Conservation (phyloP, 2,329 filamentous ascomycete genomes). For the Paracoccidioides lutzii region DNA sequence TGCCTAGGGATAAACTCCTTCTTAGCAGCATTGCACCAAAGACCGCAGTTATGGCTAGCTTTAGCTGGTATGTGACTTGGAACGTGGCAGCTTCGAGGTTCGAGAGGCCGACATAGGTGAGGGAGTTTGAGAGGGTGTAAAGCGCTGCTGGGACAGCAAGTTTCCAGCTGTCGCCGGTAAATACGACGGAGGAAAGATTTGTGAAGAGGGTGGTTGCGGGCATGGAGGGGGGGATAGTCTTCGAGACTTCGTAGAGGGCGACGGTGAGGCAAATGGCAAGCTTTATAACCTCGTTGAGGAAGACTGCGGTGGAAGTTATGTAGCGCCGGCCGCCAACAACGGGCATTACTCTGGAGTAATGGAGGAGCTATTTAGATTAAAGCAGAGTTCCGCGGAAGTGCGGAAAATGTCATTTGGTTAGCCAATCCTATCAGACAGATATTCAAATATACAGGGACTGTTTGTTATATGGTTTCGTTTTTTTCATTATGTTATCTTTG, state of each 20-base stretch:
- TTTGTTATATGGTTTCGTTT: too few relatives aligned
- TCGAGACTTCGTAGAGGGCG: constrained; percentile 75
- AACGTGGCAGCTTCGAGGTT: constrained; percentile 89
- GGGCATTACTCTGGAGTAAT: constrained; percentile 94
- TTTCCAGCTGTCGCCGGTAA: constrained; percentile 89
- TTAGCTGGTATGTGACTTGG: constrained; percentile 85
- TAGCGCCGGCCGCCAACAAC: constrained; percentile 70
- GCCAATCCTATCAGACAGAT: not conserved
- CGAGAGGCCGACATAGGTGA: constrained; percentile 83
- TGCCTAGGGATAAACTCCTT: constrained; percentile 54
- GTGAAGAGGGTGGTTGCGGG: constrained; percentile 68
- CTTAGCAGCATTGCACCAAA: constrained; percentile 72
- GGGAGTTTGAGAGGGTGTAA: constrained; percentile 84
- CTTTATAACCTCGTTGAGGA: constrained; percentile 87
- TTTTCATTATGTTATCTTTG: not conserved
- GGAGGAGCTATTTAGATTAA: constrained; percentile 53
- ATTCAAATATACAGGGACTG: too few relatives aligned
- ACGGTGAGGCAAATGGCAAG: constrained; percentile 74
- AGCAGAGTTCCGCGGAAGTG: not conserved
- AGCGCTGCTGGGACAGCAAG: constrained; percentile 75
- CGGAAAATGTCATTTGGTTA: not conserved
- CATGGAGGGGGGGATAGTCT: constrained; percentile 61
- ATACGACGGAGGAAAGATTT: constrained; percentile 67
- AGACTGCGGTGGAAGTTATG: constrained; percentile 84
- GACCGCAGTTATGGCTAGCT: constrained; percentile 80